These are phyloP conservation scores for Hevea brasiliensis DNA, from an alignment of 345 rosid species.

Conservation along the genomic window DNA sequence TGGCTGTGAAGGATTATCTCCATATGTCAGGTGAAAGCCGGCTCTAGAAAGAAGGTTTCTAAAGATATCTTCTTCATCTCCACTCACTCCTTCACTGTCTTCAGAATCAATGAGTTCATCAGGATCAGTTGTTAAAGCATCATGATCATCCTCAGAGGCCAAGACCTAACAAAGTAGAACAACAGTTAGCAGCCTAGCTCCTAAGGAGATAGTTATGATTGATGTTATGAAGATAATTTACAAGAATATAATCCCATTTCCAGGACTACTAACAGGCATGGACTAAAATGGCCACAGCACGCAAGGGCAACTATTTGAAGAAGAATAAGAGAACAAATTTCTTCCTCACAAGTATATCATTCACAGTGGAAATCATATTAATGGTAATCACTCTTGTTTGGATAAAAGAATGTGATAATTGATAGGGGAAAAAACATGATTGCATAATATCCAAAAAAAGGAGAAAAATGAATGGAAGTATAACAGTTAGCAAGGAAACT, in stretches of 20 bases:
- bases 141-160: slow-evolving; percentile 98
- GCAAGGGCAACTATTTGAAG: neutral
- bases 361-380: neutral
- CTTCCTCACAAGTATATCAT: neutral
- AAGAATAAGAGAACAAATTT: neutral
- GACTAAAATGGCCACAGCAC: neutral
- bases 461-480: neutral
- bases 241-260: neutral
- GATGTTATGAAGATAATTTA: neutral
- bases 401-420: neutral
- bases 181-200: neutral
- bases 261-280: neutral
- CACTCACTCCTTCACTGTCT: slow-evolving; percentile 91
- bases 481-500: neutral
- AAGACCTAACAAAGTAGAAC: slow-evolving; percentile 59
- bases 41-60: slow-evolving; percentile 94
- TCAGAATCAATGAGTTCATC: slow-evolving; percentile 99
- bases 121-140: slow-evolving; percentile 98
- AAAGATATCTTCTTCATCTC: slow-evolving; percentile 98
- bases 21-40: slow-evolving; percentile 92
- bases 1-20: slow-evolving; percentile 89
- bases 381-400: neutral
- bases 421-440: neutral
- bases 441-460: neutral
- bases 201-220: neutral